Evolutionary conservation across 805 yeast species (phyloP), one percentile per base, ranked within the genome.

Genomic region (Saccharomyces cerevisiae): DNA sequence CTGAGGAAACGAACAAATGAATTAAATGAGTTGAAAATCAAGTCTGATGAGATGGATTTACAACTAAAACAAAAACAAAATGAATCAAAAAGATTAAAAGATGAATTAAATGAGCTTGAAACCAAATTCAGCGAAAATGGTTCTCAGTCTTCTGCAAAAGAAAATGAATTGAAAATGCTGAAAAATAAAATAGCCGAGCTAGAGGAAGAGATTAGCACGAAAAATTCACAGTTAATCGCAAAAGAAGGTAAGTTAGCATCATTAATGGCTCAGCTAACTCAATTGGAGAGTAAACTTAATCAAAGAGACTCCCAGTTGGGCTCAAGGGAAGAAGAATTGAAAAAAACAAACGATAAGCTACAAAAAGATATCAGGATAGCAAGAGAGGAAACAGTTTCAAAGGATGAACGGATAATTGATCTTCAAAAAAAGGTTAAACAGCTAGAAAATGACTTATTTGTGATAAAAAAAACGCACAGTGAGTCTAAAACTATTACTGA

Each of bases 391-490:
- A 36, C 43, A 17, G 24, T 24, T 11, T 36, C 24, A 8, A 36
- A 13, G 9, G 43, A 36, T 8, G 22, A 36, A 36, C 43, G 11
- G 4, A 17, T 36, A 17, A n/a, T 11, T 6, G 43, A n/a, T 11
- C 49, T 57, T 2, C 49, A 41, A 31, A 22, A 50, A 9, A 52
- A 49, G 13, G 83, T 80, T 52, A 77, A 75, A 58, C 74, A 78
- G 50, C 75, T 68, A 46, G 69, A 66, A 32, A 59, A 61, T 21
- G 79, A 74, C 51, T 52, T 67, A 28, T 64, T 65, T 6, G 78
- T 76, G 57, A 71, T 81, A 60, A 78, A 76, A 61, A 81, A 79
- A 56, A 46, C 50, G n/a, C 30, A 53, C 14, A 13, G 36, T 27
- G 52, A 52, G 21, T 22, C 46, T 10, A 51, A 36, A 36, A 17